Conservation (phyloP, 2,329 filamentous ascomycete genomes). For the Fusarium buxicola region DNA sequence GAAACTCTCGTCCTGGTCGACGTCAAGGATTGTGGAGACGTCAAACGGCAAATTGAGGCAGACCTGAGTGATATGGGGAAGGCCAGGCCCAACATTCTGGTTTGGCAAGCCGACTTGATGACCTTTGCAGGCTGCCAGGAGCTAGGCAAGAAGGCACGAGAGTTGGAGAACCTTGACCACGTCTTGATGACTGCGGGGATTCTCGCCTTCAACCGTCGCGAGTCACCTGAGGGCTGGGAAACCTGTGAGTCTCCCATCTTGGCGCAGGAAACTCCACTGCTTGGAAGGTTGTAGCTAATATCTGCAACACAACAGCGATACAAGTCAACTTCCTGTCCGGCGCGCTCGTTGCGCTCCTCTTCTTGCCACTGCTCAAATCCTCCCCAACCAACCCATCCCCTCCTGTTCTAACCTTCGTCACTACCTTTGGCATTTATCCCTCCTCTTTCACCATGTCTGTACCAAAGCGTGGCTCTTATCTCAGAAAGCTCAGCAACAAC, state of each 20-base stretch:
- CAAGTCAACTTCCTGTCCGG: slow-evolving; percentile 54
- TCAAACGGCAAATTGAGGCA: slow-evolving; percentile 51
- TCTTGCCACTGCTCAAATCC: slow-evolving; percentile 50
- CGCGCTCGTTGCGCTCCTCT: slow-evolving; percentile 49
- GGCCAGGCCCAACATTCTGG: slow-evolving; percentile 47
- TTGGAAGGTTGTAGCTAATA: slow-evolving; percentile 4
- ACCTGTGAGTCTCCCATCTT: slow-evolving; percentile 44
- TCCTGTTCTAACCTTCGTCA: slow-evolving; percentile 54
- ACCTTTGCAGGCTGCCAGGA: slow-evolving; percentile 50
- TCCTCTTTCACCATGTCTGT: slow-evolving; percentile 52
- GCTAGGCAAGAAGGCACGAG: slow-evolving; percentile 45
- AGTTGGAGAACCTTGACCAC: slow-evolving; percentile 50
- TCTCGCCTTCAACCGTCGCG: slow-evolving; percentile 50
- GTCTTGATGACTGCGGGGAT: slow-evolving; percentile 53
- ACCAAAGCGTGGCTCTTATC: slow-evolving; percentile 49
- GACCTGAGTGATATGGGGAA: slow-evolving; percentile 45
- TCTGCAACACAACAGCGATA: slow-evolving; percentile 41
- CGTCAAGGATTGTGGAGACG: slow-evolving; percentile 47
- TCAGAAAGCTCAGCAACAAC: slow-evolving; percentile 52
- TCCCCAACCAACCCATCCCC: slow-evolving; percentile 48
- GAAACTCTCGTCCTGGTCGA: slow-evolving; percentile 53
- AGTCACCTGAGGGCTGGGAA: slow-evolving; percentile 55
- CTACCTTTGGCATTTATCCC: slow-evolving; percentile 53
- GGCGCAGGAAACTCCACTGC: neutral
- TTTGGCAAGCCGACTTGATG: slow-evolving; percentile 54